Evolutionary conservation across 257 asterid species (phyloP).

Genomic region (Euphrasia confusa): DNA sequence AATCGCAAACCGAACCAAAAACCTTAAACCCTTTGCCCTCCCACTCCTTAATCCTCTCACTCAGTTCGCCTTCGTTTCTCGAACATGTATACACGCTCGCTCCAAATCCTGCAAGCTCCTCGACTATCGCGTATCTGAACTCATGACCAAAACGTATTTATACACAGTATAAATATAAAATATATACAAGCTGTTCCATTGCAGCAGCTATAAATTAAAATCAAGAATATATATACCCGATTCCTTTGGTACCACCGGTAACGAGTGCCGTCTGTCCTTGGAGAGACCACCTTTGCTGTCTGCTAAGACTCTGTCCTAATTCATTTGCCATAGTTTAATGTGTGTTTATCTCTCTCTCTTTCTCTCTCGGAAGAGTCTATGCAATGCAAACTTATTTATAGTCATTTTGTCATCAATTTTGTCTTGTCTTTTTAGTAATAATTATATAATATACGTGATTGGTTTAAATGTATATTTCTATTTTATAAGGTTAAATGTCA

Average conservation of each 20-base stretch:
- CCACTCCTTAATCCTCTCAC: constrained; percentile 50
- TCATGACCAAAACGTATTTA: neutral
- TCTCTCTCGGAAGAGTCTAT: constrained; percentile 2
- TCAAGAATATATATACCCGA: constrained; percentile 29
- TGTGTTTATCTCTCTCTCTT: neutral
- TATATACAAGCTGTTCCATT: neutral
- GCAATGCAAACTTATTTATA: constrained; percentile 20
- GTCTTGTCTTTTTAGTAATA: too few species aligned
- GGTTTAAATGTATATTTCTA: too few species aligned
- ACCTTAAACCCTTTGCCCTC: constrained; percentile 55
- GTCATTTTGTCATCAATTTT: neutral
- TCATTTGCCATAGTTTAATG: constrained; percentile 27
- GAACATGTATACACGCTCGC: constrained; percentile 63
- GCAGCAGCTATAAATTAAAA: neutral
- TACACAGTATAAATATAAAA: neutral
- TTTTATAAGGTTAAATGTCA: too few species aligned
- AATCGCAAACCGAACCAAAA: constrained; percentile 46
- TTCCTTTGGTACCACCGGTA: constrained; percentile 60
- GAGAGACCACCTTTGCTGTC: constrained; percentile 50
- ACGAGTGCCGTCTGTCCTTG: constrained; percentile 53
- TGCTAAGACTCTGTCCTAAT: constrained; percentile 16
- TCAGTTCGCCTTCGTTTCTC: constrained; percentile 38
- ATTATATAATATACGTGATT: too few species aligned
- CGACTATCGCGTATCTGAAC: constrained; percentile 54
- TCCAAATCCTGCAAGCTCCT: constrained; percentile 65